Percentiles rank a stretch among this genome's conserved stretches.
Conservation (phyloP, 208 protist genomes). For the Leishmania guyanensis region DNA sequence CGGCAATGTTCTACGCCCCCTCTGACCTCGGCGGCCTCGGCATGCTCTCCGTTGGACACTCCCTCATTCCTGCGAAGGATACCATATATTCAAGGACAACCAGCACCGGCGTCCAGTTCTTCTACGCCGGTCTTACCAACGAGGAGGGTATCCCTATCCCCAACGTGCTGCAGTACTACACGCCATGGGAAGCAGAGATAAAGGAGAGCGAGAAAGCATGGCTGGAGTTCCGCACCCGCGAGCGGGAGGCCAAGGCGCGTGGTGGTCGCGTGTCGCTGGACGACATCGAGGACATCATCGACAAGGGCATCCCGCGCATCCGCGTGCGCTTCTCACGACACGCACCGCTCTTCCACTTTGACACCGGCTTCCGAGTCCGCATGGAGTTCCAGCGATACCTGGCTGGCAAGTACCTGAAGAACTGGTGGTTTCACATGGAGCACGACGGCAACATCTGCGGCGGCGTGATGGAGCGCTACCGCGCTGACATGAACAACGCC, state of each 20-base stretch:
- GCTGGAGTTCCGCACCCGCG: slow-evolving; percentile 98
- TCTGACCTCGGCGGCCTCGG: slow-evolving; percentile 98
- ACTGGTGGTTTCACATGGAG: slow-evolving; percentile 99
- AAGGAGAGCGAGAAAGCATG: slow-evolving; percentile 99
- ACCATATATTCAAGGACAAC: slow-evolving; percentile 98
- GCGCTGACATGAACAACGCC: slow-evolving; percentile 99
- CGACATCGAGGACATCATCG: slow-evolving; percentile 99
- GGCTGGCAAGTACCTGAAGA: slow-evolving; percentile 98
- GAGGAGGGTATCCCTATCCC: slow-evolving; percentile 99
- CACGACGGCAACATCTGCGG: slow-evolving; percentile 99
- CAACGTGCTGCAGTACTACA: slow-evolving; percentile 99
- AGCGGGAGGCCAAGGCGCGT: slow-evolving; percentile 97
- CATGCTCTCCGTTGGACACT: slow-evolving; percentile 99
- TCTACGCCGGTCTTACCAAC: slow-evolving; percentile 98
- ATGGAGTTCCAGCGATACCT: slow-evolving; percentile 99
- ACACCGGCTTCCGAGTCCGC: slow-evolving; percentile 99
- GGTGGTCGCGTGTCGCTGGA: slow-evolving; percentile 98
- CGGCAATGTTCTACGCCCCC: slow-evolving; percentile 99
- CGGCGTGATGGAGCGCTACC: slow-evolving; percentile 99
- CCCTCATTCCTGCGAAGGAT: slow-evolving; percentile 99
- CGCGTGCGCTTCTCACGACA: slow-evolving; percentile 99
- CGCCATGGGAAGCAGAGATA: slow-evolving; percentile 99
- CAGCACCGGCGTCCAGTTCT: slow-evolving; percentile 98
- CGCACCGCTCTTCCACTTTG: slow-evolving; percentile 99
- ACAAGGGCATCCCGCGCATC: slow-evolving; percentile 99